Evolutionary conservation across 1,139 yeast genomes (phyloP), one percentile per base, ranked within the genome.

Genomic region (Debaryomyces nepalensis): DNA sequence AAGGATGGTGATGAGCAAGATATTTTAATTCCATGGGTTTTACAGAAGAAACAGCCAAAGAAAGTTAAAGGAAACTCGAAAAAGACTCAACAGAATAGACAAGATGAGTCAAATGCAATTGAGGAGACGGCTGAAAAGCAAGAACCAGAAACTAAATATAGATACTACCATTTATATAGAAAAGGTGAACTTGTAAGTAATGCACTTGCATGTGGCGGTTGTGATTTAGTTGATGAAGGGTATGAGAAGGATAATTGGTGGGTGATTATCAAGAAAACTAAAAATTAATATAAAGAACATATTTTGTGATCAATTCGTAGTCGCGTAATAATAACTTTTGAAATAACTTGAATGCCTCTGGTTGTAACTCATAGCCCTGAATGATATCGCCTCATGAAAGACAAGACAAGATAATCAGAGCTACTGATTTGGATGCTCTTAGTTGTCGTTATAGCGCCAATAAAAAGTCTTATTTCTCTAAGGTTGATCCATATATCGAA

Each of bases 241-340:
- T 95, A 91, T 58, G 98, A 93, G 58, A 79, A 78, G 55, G 99
- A 95, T 58, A 93, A 93, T 58, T 93, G 99, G 98, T 93, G 97
- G 88, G 65, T 67, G 1, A 61, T 73, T 1, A 51, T 69, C 4
- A 53, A 60, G 50, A 49, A 66, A 54, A 47, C 21, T 14, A 14
- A 6, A 40, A 18, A 7, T 33, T 14, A 10, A 21, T 15, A 16
- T 16, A 15, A 11, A 23, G 10, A 7, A n/a, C 12, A 18, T 9
- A 16, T 24, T 33, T 15, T 33, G 30, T 24, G 37, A 33, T 15
- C 8, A 11, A 8, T 24, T 11, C 22, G 19, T 23, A 11, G 11
- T 31, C 37, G 37, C 29, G 15, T 34, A 24, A n/a, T n/a, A n/a
- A n/a, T n/a, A n/a, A n/a, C n/a, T n/a, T n/a, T n/a, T n/a, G n/a